Evolutionary conservation across 352 stramenopile species (phyloP), one percentile per base, ranked within the genome.

Genomic region (Elongisporangium anandrum): DNA sequence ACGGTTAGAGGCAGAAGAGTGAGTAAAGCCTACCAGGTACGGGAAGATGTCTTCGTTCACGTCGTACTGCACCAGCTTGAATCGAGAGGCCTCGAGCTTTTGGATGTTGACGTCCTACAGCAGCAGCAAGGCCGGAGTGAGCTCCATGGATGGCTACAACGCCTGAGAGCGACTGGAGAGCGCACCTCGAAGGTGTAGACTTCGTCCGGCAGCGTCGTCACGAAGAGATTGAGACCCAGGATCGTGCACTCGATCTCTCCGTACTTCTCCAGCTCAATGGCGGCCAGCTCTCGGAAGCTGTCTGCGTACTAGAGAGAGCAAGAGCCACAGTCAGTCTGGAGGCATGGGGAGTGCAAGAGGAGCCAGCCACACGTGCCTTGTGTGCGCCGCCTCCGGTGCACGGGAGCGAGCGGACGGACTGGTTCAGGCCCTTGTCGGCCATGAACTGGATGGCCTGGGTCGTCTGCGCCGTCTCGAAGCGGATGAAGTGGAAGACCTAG

Each of bases 231-330:
- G 72, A 99, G 95, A 3, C 97, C 97, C 38, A 95, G 75, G 63
- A 99, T 97, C 24, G 98, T 89, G 70, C 94, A 98, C 60, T 98
- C 89, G 66, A 99, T 96, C 77, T 99, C 97, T 26, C 94, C 85
- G 54, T 90, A 90, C 51, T 90, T 94, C 23, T 92, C 77, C 47
- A 95, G 66, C 17, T 92, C 73, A 50, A 95, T 95, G 0, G 77
- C 85, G n/a, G 85, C 85, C 21, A 91, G 71, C n/a, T 91, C 77
- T 16, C 69, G 72, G 60, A 95, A 93, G 7, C 78, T 50, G 41
- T 66, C 60, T 22, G 69, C 87, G 54, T 94, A 95, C 87, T 95
- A 29, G 6, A 29, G 49, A 1, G 5, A 41, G 29, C 29, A 9
- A 51, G 10, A 50, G 15, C 20, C 21, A 55, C 16, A 39, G n/a